Evolutionary conservation across 345 rosid species (phyloP).

Genomic region (Isatis tinctoria): DNA sequence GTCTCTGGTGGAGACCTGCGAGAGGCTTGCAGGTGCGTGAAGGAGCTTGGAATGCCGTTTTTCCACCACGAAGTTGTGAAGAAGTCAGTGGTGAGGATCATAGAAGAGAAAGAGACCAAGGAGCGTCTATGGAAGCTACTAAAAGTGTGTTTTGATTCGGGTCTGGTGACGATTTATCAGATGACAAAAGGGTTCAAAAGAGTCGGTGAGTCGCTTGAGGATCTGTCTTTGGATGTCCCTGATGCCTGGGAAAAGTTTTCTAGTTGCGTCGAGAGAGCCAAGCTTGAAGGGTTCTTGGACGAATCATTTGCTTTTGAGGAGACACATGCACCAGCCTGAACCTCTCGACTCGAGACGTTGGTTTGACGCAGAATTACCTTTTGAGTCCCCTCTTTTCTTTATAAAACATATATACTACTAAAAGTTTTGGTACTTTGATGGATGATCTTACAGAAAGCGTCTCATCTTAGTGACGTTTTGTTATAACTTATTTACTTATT

Average conservation of each 20-base stretch:
- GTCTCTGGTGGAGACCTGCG: constrained; percentile 66
- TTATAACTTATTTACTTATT: neutral
- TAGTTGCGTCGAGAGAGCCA: constrained; percentile 56
- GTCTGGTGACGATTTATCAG: constrained; percentile 69
- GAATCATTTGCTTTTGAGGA: constrained; percentile 43
- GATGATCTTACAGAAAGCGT: constrained; percentile 4
- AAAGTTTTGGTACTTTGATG: constrained; percentile 12
- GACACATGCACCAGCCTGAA: neutral
- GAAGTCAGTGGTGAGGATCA: constrained; percentile 53
- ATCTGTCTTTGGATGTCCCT: constrained; percentile 76
- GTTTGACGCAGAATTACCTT: neutral
- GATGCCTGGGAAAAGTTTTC: constrained; percentile 57
- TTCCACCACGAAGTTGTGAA: constrained; percentile 86
- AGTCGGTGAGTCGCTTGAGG: constrained; percentile 66
- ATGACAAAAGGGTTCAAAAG: constrained; percentile 77
- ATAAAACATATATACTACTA: neutral
- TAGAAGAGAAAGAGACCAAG: constrained; percentile 58
- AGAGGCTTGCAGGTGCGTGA: constrained; percentile 78
- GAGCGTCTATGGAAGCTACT: constrained; percentile 58
- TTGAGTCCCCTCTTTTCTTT: neutral
- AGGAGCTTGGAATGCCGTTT: constrained; percentile 83
- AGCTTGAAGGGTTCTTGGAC: constrained; percentile 66
- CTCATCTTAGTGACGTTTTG: constrained; percentile 12
- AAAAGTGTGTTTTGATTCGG: constrained; percentile 51
- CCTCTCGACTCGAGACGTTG: neutral